Base-by-base conservation (phyloP, 805 yeast species). In the Candida khao-thaluensis region DNA sequence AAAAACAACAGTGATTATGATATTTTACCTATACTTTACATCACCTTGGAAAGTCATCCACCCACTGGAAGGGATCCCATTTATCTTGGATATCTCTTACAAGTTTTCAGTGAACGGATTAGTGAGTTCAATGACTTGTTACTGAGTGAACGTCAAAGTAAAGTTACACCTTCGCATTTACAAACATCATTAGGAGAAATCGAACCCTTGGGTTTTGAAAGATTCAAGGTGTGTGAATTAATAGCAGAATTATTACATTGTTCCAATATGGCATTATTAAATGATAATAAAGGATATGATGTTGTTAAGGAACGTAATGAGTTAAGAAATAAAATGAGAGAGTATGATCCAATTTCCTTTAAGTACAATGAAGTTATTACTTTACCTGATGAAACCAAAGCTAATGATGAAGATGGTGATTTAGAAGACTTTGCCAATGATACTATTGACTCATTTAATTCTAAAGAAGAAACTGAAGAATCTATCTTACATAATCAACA, bases 51-150 rank as follows among this genome's bases (percentile, higher is more conserved):
- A 38, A 60, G 69, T 40, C 74, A 69, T 42, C 73, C 74, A 7
- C 75, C 75, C 11, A 68, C 72, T 5, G 72, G 74, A 8, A 59
- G 75, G 43, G 75, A 69, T 47, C 72, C 75, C 1, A 69, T 69
- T 34, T 69, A 68, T 48, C 56, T 69, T 43, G 75, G 75, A 5
- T 71, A 67, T 45, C 55, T 69, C 41, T 53, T 69, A 21, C 51
- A 58, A 43, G 70, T 69, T 4, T 69, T 69, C 45, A 71, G 71
- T 6, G 52, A 52, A 35, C 54, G 62, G 20, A 66, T 69, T 35
- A 54, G 55, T 7, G 58, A 62, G 12, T 69, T 69, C 50, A 66
- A 66, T 49, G 41, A 54, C 17, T 48, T 69, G n/a, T 51, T 69
- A 42, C 53, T 56, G 47, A 52, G 54, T 29, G 31, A 39, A 8